Base-by-base conservation (phyloP, 352 stramenopile genomes). In the Globisporangium recalcitrans region DNA sequence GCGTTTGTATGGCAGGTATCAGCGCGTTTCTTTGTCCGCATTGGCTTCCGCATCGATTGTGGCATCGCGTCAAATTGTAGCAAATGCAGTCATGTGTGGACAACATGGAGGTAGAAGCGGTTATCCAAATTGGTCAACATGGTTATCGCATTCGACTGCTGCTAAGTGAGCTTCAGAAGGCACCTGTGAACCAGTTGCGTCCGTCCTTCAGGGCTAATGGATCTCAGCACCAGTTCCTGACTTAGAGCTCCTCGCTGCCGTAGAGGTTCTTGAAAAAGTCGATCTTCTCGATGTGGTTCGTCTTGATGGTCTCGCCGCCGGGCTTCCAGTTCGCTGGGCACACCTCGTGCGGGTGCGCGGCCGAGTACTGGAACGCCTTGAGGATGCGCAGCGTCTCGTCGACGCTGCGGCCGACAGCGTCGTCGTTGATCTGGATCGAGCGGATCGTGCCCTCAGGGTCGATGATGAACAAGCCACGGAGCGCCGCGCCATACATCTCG, bases 241-340 rank as follows among this genome's bases (percentile, higher is more conserved):
- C 21, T 40, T 86, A 89, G 54, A 69, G 70, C 46, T 87, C 71
- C 31, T 78, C 68, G n/a, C 36, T 62, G 29, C 79, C 78, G 70
- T 91, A 91, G n/a, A 93, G 61, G 75, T 87, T 81, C 73, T 90
- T 78, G 72, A 89, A 88, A 62, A 88, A 91, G 70, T 91, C 82
- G 62, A 91, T 87, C 70, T 90, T 90, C 63, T 87, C 78, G 16
- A 87, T 68, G 73, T 90, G 82, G 72, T 95, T 66, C 26, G 82
- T 89, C 79, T 90, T 92, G 67, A 95, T 95, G 40, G 84, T 93
- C 67, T 92, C 78, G 44, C 72, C 74, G 58, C 84, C 82, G 11
- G 84, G 82, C 69, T 87, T 93, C 85, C 83, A 95, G 78, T 93
- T 93, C 42, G 85, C 85, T 16, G 84, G 84, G 65, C 85, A 95